phyloP scores from a whole-genome alignment of 2,329 filamentous ascomycete genomes.

The Verticillium dahliae region DNA sequence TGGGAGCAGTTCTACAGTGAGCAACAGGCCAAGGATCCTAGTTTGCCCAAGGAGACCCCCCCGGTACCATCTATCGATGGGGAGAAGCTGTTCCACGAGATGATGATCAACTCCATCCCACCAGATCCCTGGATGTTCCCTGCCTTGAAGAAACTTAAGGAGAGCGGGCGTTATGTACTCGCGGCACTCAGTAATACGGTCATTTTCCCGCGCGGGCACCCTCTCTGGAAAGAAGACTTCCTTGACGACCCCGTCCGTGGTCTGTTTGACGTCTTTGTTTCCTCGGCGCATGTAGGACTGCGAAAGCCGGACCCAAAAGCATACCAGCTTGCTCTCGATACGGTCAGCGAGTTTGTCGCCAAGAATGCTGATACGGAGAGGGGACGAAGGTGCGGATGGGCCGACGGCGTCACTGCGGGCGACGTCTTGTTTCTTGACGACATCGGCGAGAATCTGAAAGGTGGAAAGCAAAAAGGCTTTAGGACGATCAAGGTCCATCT shows the following conservation, averaged over 20 bases:
- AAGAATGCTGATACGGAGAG: slow-evolving; percentile 35
- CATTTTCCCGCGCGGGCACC: slow-evolving; percentile 71
- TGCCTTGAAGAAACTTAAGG: slow-evolving; percentile 63
- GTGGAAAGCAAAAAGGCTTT: slow-evolving; percentile 67
- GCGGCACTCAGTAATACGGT: slow-evolving; percentile 88
- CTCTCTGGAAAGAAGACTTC: slow-evolving; percentile 50
- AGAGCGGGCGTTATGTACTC: slow-evolving; percentile 60
- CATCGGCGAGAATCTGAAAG: slow-evolving; percentile 89
- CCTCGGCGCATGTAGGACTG: slow-evolving; percentile 77
- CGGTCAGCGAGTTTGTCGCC: slow-evolving; percentile 57
- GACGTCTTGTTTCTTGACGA: slow-evolving; percentile 89
- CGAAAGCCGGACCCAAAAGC: slow-evolving; percentile 81
- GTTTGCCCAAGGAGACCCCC: slow-evolving; percentile 38
- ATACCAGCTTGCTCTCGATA: slow-evolving; percentile 65
- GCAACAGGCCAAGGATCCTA: slow-evolving; percentile 34
- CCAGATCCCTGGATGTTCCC: slow-evolving; percentile 88
- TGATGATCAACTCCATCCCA: slow-evolving; percentile 69
- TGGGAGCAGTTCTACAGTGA: slow-evolving; percentile 62
- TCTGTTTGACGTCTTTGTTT: slow-evolving; percentile 82
- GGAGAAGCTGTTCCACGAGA: slow-evolving; percentile 77
- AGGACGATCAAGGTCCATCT: slow-evolving; percentile 78
- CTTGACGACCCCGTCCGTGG: slow-evolving; percentile 51
- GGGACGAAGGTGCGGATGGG: slow-evolving; percentile 35
- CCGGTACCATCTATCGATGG: slow-evolving; percentile 68
- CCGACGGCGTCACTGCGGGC: slow-evolving; percentile 45